Conservation (phyloP, 257 asterid species). For the Ballota nigra region DNA sequence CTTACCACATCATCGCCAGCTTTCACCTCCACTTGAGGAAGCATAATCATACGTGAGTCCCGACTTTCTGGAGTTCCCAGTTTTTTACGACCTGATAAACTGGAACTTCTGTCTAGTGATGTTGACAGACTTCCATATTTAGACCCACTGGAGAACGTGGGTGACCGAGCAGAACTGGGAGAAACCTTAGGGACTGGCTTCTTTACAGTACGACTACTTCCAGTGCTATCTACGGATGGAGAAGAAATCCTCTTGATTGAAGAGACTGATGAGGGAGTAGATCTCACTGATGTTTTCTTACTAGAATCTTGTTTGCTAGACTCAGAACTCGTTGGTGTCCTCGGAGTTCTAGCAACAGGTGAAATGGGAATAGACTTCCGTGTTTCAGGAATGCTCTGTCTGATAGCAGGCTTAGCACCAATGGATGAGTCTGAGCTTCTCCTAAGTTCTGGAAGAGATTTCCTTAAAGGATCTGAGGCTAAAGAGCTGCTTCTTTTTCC, state of each 20-base stretch:
- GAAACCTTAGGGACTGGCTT: constrained; percentile 50
- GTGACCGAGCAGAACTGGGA: constrained; percentile 50
- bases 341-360: constrained; percentile 60
- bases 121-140: constrained; percentile 53
- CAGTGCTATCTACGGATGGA: constrained; percentile 65
- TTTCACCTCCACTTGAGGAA: constrained; percentile 91
- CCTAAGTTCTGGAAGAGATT: constrained; percentile 70
- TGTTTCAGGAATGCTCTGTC: constrained; percentile 44
- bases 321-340: constrained; percentile 64
- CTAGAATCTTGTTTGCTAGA: constrained; percentile 50
- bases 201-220: constrained; percentile 56
- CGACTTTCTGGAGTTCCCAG: constrained; percentile 71
- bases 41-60: constrained; percentile 87
- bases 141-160: constrained; percentile 65
- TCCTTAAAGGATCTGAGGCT: constrained; percentile 62
- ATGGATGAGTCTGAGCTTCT: constrained; percentile 54
- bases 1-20: constrained; percentile 96
- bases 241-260: constrained; percentile 57
- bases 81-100: constrained; percentile 59
- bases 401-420: constrained; percentile 43
- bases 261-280: constrained; percentile 54
- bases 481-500: constrained; percentile 49
- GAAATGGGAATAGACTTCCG: constrained; percentile 63
- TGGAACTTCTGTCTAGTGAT: constrained; percentile 47
- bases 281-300: constrained; percentile 42